A percentile compares a stretch with the other conserved stretches of the same genome.
Conservation (phyloP, 169 alveolate genomes). For the Cryptosporidium xiaoi region DNA sequence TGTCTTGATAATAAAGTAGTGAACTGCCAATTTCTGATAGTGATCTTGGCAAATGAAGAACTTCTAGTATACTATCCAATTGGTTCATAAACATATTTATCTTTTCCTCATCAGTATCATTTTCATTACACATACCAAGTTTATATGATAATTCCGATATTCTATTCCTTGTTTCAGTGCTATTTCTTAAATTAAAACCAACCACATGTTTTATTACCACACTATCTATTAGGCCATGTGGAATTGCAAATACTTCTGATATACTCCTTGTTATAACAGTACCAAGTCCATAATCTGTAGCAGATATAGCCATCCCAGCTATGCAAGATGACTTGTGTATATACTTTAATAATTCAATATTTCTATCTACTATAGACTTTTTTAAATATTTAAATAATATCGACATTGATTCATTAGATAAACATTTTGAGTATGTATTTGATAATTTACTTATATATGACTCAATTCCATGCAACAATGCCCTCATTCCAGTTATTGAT, state of each 20-base stretch:
- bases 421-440: constrained; percentile 39
- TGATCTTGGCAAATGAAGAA: constrained; percentile 24
- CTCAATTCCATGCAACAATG: constrained; percentile 64
- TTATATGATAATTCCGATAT: constrained; percentile 8
- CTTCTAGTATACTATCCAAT: constrained; percentile 1
- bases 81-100: constrained; percentile 1
- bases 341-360: constrained; percentile 10
- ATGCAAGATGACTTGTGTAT: constrained; percentile 63
- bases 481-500: constrained; percentile 62
- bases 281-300: constrained; percentile 69
- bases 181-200: constrained; percentile 8
- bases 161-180: neutral
- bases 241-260: constrained; percentile 65
- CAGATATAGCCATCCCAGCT: constrained; percentile 62
- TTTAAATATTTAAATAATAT: constrained; percentile 7
- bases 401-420: constrained; percentile 24
- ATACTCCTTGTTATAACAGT: constrained; percentile 56
- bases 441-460: constrained; percentile 34
- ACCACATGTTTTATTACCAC: constrained; percentile 41
- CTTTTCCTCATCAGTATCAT: neutral
- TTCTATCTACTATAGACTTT: neutral
- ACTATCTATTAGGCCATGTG: constrained; percentile 67
- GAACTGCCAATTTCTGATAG: constrained; percentile 6
- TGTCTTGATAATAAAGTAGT: neutral
- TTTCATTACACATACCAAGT: constrained; percentile 16